Conservation (phyloP, 306 rosid species). For the Hippophae gyantsensis region DNA sequence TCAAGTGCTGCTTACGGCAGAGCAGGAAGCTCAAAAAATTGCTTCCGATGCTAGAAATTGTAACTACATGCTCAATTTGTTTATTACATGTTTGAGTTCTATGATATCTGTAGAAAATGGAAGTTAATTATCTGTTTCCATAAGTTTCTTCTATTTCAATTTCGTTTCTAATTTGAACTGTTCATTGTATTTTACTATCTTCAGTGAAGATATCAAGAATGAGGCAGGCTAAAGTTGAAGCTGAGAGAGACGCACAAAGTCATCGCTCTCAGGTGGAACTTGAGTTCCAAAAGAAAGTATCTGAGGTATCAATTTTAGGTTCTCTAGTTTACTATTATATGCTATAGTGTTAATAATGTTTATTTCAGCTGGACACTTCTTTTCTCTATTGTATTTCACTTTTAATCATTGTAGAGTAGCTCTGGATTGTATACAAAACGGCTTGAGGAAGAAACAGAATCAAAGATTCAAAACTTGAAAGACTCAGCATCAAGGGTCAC, state of each 20-base stretch:
- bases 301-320: constrained; percentile 35
- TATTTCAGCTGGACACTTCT: too few species aligned
- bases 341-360: too few species aligned
- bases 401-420: constrained; percentile 32
- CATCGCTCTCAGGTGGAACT: constrained; percentile 54
- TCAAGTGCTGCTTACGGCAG: constrained; percentile 73
- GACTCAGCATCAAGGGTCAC: constrained; percentile 38
- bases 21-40: constrained; percentile 77
- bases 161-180: too few species aligned
- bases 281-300: constrained; percentile 46
- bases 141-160: too few species aligned
- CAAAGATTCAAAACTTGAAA: constrained; percentile 39
- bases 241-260: constrained; percentile 46
- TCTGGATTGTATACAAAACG: constrained; percentile 53
- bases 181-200: neutral
- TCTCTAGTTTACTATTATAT: too few species aligned
- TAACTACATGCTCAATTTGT: constrained; percentile 5
- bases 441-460: constrained; percentile 63
- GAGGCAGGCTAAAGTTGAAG: constrained; percentile 72
- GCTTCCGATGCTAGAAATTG: constrained; percentile 63
- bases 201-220: constrained; percentile 52
- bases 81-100: neutral
- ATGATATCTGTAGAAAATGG: neutral
- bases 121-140: too few species aligned
- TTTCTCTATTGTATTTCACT: neutral